Percentiles rank a stretch among this genome's conserved stretches.
These are phyloP conservation scores for Talaromyces proteolyticus DNA, from an alignment of 495 filamentous ascomycete species.

Conservation along the genomic window DNA sequence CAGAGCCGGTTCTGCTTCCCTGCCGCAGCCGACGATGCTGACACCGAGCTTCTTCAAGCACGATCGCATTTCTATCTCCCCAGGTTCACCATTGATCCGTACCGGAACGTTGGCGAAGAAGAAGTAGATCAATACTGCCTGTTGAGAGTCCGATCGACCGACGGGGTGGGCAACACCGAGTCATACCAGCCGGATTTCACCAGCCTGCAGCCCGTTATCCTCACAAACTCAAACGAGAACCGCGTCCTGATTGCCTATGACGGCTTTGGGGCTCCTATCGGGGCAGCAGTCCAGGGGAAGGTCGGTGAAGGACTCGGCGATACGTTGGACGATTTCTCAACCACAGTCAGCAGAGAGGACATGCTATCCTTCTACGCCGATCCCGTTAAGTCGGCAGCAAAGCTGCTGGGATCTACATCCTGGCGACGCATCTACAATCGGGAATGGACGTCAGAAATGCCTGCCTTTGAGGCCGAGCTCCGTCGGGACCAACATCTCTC, in stretches of 20 bases:
- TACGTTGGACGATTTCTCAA: conserved; percentile 8
- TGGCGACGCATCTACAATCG: too few species aligned
- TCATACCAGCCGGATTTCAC: conserved; percentile 10
- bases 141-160: background rate
- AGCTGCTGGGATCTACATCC: too few species aligned
- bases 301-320: conserved; percentile 13
- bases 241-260: conserved; percentile 8
- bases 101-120: background rate
- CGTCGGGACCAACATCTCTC: too few species aligned
- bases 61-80: background rate
- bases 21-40: background rate
- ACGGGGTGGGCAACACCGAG: conserved; percentile 4
- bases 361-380: too few species aligned
- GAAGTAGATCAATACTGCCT: conserved; percentile 3
- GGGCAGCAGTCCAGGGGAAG: conserved; percentile 19
- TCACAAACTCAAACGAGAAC: conserved; percentile 18
- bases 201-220: conserved; percentile 3
- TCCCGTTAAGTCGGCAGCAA: too few species aligned
- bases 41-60: background rate
- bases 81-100: background rate
- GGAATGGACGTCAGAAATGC: too few species aligned
- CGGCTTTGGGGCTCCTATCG: conserved; percentile 12
- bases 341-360: too few species aligned
- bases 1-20: background rate
- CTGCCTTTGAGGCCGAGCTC: too few species aligned